Evolutionary conservation across 2,329 filamentous ascomycete genomes (phyloP).

Genomic region (Paraconiothyrium sp.): DNA sequence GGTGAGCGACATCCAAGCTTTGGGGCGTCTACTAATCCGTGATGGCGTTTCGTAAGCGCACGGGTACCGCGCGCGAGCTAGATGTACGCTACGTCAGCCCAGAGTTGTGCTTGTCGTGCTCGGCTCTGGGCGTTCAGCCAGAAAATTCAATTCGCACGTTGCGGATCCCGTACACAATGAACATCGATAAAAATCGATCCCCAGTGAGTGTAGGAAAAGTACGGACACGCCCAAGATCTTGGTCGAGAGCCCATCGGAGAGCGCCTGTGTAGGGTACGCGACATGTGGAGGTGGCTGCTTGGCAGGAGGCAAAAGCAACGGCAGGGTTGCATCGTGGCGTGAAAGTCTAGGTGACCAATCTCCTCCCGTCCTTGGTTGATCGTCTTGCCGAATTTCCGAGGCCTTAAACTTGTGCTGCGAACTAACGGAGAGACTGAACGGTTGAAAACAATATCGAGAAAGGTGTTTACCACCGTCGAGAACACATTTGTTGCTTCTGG

Average conservation of each 20-base stretch:
- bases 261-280: neutral
- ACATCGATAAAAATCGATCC: too few relatives aligned
- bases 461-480: neutral
- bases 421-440: neutral
- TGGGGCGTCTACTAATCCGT: neutral
- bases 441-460: neutral
- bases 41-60: constrained; percentile 10
- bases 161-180: neutral
- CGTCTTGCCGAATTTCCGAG: constrained; percentile 6
- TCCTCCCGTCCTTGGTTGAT: neutral
- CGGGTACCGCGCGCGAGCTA: constrained; percentile 2
- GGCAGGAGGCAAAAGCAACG: constrained; percentile 19
- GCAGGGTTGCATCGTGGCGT: constrained; percentile 17
- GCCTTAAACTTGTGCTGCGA: neutral
- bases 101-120: neutral
- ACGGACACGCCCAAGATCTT: neutral
- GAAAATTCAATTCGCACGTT: neutral
- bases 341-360: neutral
- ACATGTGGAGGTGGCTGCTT: constrained; percentile 18
- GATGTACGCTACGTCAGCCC: constrained; percentile 9
- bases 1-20: neutral
- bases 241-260: neutral
- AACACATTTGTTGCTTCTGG: neutral
- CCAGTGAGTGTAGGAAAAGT: neutral
- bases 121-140: neutral